phyloP scores from a whole-genome alignment of 2,329 filamentous ascomycete genomes.

The Hortaea werneckii region DNA sequence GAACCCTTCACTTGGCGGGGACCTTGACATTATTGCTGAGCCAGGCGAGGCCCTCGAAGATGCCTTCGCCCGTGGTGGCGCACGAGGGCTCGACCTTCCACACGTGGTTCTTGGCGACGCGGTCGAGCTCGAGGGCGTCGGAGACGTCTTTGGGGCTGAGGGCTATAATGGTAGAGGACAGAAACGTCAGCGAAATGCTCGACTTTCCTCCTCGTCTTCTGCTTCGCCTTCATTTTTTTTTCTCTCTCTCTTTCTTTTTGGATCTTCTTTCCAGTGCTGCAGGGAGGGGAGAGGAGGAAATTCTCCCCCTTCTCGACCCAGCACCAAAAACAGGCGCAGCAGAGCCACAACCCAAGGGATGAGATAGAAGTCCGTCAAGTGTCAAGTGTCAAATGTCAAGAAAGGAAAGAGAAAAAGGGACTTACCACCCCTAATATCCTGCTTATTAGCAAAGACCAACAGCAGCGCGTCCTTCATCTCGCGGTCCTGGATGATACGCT shows the following conservation, averaged over 20 bases:
- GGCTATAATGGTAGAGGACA: slow-evolving; percentile 19
- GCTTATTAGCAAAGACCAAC: slow-evolving; percentile 98
- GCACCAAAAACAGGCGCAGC: too few species aligned
- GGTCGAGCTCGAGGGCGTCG: slow-evolving; percentile 37
- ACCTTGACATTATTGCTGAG: slow-evolving; percentile 41
- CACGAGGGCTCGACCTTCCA: slow-evolving; percentile 47
- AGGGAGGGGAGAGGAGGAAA: too few species aligned
- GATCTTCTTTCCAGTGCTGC: too few species aligned
- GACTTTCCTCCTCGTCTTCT: too few species aligned
- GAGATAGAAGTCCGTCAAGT: too few species aligned
- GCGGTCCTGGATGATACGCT: slow-evolving; percentile 97
- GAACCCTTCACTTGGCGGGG: neutral
- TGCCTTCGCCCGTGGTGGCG: slow-evolving; percentile 43
- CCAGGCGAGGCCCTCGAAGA: slow-evolving; percentile 44
- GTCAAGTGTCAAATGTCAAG: neutral
- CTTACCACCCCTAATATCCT: slow-evolving; percentile 83
- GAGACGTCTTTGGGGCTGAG: slow-evolving; percentile 43
- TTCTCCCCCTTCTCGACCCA: too few species aligned
- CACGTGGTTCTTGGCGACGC: slow-evolving; percentile 42
- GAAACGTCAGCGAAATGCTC: too few species aligned
- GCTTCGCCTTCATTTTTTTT: too few species aligned
- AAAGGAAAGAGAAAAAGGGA: too few species aligned
- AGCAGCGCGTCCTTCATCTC: slow-evolving; percentile 96
- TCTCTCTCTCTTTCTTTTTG: too few species aligned
- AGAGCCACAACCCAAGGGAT: too few species aligned